Evolutionary conservation across 2,329 filamentous ascomycete species (phyloP).

Genomic region (Aureobasidium melanogenum): DNA sequence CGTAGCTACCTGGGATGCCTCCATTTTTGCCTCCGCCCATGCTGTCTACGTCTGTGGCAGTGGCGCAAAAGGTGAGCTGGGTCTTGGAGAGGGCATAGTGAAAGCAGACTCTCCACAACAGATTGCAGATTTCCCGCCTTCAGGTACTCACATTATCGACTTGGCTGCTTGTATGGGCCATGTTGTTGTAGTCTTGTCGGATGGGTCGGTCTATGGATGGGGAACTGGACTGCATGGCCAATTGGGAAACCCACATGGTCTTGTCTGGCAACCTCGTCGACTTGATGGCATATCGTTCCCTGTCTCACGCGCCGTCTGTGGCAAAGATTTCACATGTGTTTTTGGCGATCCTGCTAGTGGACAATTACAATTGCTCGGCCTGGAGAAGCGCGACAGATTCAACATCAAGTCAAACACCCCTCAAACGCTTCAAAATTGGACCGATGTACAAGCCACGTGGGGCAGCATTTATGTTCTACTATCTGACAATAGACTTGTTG

Average conservation of each 20-base stretch:
- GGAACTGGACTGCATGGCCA: conserved; percentile 81
- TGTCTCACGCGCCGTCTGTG: conserved; percentile 63
- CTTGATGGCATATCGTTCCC: conserved; percentile 52
- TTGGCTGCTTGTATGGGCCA: conserved; percentile 72
- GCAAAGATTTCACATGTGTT: conserved; percentile 77
- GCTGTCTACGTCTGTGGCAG: conserved; percentile 55
- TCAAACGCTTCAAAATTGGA: conserved; percentile 47
- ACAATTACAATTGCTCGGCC: conserved; percentile 58
- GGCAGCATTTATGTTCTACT: conserved; percentile 66
- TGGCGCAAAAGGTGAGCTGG: conserved; percentile 64
- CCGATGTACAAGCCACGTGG: conserved; percentile 70
- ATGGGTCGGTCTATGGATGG: conserved; percentile 80
- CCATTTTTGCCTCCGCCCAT: conserved; percentile 50
- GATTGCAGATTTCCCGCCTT: conserved; percentile 57
- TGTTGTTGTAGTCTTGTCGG: conserved; percentile 60
- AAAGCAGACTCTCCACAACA: conserved; percentile 30
- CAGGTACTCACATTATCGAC: conserved; percentile 49
- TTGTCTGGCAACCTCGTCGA: conserved; percentile 52
- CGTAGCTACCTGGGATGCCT: conserved; percentile 72
- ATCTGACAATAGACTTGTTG: conserved; percentile 49
- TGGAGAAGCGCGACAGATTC: conserved; percentile 65
- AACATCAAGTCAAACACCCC: conserved; percentile 39
- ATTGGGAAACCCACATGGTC: conserved; percentile 50
- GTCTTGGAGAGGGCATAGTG: conserved; percentile 40
- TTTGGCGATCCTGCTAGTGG: conserved; percentile 48